Evolutionary conservation across 305 asterid genomes (phyloP).

Genomic region (Plantago lanceolata): DNA sequence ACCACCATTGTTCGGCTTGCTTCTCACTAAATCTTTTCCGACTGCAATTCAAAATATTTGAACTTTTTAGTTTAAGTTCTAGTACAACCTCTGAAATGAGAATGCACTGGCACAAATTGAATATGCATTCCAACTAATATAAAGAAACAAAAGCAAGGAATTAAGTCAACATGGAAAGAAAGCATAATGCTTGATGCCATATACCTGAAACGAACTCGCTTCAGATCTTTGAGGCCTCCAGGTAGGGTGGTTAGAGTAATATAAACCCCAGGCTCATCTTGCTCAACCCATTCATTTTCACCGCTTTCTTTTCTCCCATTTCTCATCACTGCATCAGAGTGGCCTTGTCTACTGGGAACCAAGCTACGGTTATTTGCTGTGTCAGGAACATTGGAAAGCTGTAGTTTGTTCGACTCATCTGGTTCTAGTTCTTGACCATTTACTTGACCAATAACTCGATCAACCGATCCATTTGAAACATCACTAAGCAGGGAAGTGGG

Average conservation of each 20-base stretch:
- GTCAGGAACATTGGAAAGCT: conserved; percentile 55
- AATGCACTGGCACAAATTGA: too few species aligned
- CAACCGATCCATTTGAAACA: conserved; percentile 40
- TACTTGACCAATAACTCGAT: conserved; percentile 41
- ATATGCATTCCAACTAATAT: conserved; percentile 2
- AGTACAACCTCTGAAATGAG: too few species aligned
- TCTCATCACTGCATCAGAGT: conserved; percentile 51
- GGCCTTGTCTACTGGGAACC: conserved; percentile 51
- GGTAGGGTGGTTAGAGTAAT: conserved; percentile 91
- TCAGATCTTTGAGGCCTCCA: conserved; percentile 88
- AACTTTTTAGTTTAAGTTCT: conserved; percentile 13
- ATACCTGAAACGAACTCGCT: conserved; percentile 99
- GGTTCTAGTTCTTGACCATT: conserved; percentile 50
- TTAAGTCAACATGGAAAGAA: conserved; percentile 1
- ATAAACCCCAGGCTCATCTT: conserved; percentile 97
- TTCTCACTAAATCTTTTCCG: conserved; percentile 93
- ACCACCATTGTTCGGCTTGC: conserved; percentile 99
- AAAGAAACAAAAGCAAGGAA: neutral
- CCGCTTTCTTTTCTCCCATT: conserved; percentile 60
- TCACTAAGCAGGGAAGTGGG: conserved; percentile 41
- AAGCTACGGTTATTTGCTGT: conserved; percentile 49
- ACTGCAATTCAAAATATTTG: conserved; percentile 49
- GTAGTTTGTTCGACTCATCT: conserved; percentile 42
- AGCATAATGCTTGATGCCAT: conserved; percentile 24
- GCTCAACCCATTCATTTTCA: conserved; percentile 96